Percentiles rank a stretch among this genome's conserved stretches.
Evolutionary conservation across 345 rosid genomes (phyloP).

Genomic region (Populus davidiana): DNA sequence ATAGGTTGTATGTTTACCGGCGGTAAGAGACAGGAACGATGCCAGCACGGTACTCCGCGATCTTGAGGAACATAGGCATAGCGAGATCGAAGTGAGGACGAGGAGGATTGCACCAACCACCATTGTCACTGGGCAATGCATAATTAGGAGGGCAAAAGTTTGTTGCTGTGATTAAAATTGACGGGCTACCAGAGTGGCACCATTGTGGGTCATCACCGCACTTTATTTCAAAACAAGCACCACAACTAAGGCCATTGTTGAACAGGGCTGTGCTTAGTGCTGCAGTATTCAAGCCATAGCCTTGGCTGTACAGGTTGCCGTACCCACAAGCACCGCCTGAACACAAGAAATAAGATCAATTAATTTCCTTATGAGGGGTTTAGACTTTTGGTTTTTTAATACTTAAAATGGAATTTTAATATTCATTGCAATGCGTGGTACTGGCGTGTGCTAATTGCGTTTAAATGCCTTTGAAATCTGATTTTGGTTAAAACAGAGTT

Average conservation of each 20-base stretch:
- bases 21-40: conserved; percentile 70
- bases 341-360: not conserved
- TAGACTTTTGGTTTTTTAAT: not conserved
- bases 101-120: conserved; percentile 92
- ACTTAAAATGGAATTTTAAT: not conserved
- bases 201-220: conserved; percentile 49
- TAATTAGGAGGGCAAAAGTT: conserved; percentile 68
- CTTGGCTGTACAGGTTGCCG: conserved; percentile 67
- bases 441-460: not conserved
- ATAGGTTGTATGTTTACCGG: conserved; percentile 38
- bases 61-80: conserved; percentile 71
- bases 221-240: conserved; percentile 59
- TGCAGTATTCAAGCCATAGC: conserved; percentile 64
- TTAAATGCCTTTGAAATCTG: not conserved
- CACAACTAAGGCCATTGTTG: conserved; percentile 61
- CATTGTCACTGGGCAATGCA: conserved; percentile 58
- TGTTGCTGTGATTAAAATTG: conserved; percentile 61
- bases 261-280: conserved; percentile 70
- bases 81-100: conserved; percentile 70
- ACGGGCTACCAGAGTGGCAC: conserved; percentile 67
- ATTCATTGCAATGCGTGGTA: not conserved
- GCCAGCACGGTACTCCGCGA: conserved; percentile 67
- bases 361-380: not conserved
- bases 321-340: conserved; percentile 72
- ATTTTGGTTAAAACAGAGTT: not conserved